phyloP scores from a whole-genome alignment of 805 yeast species.

The Myxozyma nipponensis region DNA sequence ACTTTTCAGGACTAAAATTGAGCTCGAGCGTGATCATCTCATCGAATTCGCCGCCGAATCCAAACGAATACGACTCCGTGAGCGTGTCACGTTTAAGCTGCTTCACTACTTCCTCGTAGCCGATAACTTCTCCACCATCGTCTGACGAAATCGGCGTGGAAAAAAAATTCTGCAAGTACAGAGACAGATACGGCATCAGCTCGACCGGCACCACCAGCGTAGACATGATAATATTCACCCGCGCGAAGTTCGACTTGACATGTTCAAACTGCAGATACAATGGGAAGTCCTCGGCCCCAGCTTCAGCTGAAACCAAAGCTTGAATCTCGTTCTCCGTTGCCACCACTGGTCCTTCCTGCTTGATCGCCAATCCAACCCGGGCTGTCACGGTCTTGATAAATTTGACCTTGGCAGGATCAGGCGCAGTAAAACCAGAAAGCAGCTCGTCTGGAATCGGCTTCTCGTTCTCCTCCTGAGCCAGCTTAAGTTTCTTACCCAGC shows the following conservation, averaged over 20 bases:
- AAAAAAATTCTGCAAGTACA: conserved; percentile 62
- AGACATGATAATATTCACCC: conserved; percentile 58
- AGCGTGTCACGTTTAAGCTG: conserved; percentile 70
- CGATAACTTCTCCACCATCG: conserved; percentile 54
- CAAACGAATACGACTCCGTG: conserved; percentile 48
- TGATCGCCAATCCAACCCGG: conserved; percentile 49
- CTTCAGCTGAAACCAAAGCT: conserved; percentile 23
- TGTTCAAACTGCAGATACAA: conserved; percentile 74
- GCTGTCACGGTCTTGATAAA: conserved; percentile 70
- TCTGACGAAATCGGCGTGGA: conserved; percentile 65
- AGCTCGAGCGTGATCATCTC: conserved; percentile 64
- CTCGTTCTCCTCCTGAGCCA: conserved; percentile 67
- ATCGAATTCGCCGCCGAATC: conserved; percentile 56
- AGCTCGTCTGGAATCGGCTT: conserved; percentile 70
- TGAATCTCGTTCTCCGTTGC: conserved; percentile 23
- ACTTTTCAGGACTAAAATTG: conserved; percentile 59
- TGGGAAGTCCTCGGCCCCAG: conserved; percentile 45
- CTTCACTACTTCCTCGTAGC: conserved; percentile 74
- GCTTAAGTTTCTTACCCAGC: conserved; percentile 49
- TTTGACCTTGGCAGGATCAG: conserved; percentile 69
- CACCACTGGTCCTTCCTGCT: not conserved
- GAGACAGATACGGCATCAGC: conserved; percentile 60
- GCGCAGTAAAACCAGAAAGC: conserved; percentile 58
- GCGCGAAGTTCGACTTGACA: conserved; percentile 72
- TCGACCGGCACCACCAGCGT: conserved; percentile 50